Evolutionary conservation across 768 basidiomycete species (phyloP).

Genomic region (Rhizopogon vesiculosus): DNA sequence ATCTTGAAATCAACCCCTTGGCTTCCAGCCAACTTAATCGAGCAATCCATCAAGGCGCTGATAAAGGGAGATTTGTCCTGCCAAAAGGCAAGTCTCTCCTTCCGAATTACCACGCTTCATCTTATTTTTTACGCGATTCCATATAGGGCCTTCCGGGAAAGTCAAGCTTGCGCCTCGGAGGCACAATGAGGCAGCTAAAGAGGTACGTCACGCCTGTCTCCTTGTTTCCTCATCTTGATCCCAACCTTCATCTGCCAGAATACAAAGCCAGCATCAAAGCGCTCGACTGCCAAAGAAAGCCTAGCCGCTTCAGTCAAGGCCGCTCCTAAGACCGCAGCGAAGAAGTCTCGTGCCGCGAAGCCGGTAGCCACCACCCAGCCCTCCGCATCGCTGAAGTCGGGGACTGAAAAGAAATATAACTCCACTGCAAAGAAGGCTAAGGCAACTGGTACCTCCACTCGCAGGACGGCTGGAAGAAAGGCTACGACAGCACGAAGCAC

Average conservation of each 20-base stretch:
- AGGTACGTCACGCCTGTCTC: conserved; percentile 5
- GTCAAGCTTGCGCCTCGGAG: conserved; percentile 18
- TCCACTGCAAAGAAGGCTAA: conserved; percentile 23
- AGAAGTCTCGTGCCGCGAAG: conserved; percentile 1
- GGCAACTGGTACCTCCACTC: conserved; percentile 2
- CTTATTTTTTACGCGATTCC: background rate
- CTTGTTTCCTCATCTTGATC: background rate
- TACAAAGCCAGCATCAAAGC: conserved; percentile 7
- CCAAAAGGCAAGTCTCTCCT: conserved; percentile 41
- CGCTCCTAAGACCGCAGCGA: conserved; percentile 1
- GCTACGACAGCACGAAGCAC: conserved; percentile 1
- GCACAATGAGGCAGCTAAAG: conserved; percentile 5
- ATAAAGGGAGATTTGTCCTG: conserved; percentile 47
- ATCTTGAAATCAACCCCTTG: conserved; percentile 39
- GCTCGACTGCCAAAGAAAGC: background rate
- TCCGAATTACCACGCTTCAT: background rate
- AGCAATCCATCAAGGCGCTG: conserved; percentile 50
- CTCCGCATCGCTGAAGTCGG: background rate
- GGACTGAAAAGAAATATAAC: conserved; percentile 14
- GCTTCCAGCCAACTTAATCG: conserved; percentile 45
- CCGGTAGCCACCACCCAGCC: background rate
- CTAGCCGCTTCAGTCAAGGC: background rate
- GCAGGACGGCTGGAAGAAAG: conserved; percentile 6
- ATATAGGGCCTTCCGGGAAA: conserved; percentile 22
- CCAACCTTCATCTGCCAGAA: conserved; percentile 4